phyloP scores from a whole-genome alignment of 768 basidiomycete genomes.

The Gloeopeniophorella convolvens region DNA sequence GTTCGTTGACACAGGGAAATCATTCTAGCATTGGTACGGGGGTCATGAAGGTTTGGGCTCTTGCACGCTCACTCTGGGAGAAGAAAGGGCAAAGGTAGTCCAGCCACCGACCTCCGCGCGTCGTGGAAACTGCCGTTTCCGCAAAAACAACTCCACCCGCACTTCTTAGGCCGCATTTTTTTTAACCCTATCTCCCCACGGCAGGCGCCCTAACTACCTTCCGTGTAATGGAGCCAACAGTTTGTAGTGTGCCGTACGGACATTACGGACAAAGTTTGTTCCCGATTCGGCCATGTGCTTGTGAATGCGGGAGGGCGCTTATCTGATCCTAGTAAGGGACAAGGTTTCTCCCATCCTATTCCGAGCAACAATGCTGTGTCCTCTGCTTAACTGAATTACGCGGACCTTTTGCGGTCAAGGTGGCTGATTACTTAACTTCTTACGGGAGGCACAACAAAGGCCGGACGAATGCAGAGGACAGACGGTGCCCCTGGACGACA shows the following conservation, averaged over 20 bases:
- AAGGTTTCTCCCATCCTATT: neutral
- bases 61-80: slow-evolving; percentile 44
- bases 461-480: neutral
- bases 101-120: no score
- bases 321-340: neutral
- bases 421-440: neutral
- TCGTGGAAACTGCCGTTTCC: no score
- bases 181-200: no score
- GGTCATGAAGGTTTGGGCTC: slow-evolving; percentile 67
- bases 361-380: neutral
- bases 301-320: neutral
- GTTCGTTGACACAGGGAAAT: no score
- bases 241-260: no score
- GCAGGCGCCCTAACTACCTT: no score
- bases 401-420: neutral
- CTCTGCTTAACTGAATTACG: neutral
- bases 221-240: neutral
- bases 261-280: no score
- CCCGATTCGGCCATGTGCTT: neutral
- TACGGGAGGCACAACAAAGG: neutral
- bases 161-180: no score
- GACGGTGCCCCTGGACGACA: neutral
- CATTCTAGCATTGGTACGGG: slow-evolving; percentile 62
- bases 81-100: neutral
- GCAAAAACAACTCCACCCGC: no score